Evolutionary conservation across 768 basidiomycete genomes (phyloP), one percentile per base, ranked within the genome.

Genomic region (Agrocybe chaxingu): DNA sequence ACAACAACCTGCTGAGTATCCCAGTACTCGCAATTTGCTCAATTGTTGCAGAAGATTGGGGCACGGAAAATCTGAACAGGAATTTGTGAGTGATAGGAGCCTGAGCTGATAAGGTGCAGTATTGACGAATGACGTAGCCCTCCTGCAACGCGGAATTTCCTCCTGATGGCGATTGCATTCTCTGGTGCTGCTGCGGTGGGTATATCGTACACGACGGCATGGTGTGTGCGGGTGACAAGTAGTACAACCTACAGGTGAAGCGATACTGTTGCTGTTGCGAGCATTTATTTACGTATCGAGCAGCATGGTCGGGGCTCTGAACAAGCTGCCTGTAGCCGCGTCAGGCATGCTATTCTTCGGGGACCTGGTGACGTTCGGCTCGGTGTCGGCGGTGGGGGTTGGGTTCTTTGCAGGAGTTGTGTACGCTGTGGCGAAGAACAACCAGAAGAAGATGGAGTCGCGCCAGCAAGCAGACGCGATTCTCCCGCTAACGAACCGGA

Each of bases 261-360:
- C 18, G 33, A 40, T 35, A 8, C 31, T 37, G 31, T 38, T 18
- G 47, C 10, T 6, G 42, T 34, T 11, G 13, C 37, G 39, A 39
- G 34, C 43, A 29, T 24, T 24, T 24, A 18, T 33, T 34, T 41
- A 34, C 13, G 8, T 13, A 34, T 31, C 31, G 66, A 43, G 61
- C 56, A 92, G 89, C 58, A 98, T 98, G 95, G 93, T 97, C 48
- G 95, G 95, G 8, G 95, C 95, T 0, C 69, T 98, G 59, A 98
- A 98, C 73, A 98, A 98, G 73, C 77, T 99, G 13, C 97, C 97
- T 34, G 93, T 99, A 42, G 97, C 97, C 6, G 95, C 93, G 10
- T 97, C 94, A n/a, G 97, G 97, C 18, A 92, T 99, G 87, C 68
- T 99, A 53, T 97, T 97, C 72, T 97, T 97, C 64, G 93, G 92